Evolutionary conservation across 2,329 filamentous ascomycete species (phyloP).

Genomic region (Alternaria atra): DNA sequence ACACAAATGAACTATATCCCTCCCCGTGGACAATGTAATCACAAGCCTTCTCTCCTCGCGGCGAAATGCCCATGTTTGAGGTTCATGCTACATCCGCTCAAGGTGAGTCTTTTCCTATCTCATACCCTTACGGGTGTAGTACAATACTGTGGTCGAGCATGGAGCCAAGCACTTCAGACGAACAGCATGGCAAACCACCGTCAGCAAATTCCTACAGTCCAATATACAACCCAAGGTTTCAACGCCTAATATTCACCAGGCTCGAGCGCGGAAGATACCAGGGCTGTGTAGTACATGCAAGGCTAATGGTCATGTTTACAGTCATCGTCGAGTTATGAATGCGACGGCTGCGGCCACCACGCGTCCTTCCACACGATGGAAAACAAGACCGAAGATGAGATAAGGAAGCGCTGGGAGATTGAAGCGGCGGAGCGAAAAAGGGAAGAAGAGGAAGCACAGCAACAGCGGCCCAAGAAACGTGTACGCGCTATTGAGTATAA

Average conservation of each 20-base stretch:
- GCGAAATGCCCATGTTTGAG: constrained; percentile 62
- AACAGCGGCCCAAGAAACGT: constrained; percentile 38
- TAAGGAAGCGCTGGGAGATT: constrained; percentile 56
- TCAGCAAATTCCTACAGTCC: too few relatives aligned
- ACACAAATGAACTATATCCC: constrained; percentile 61
- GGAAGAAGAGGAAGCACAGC: constrained; percentile 14
- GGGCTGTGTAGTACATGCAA: too few relatives aligned
- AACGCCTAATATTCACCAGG: too few relatives aligned
- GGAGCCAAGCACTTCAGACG: too few relatives aligned
- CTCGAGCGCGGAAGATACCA: too few relatives aligned
- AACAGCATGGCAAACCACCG: too few relatives aligned
- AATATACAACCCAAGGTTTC: too few relatives aligned
- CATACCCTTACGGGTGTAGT: too few relatives aligned
- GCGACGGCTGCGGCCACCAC: constrained; percentile 65
- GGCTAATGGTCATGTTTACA: constrained; percentile 16
- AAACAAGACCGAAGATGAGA: constrained; percentile 59
- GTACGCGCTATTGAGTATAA: constrained; percentile 37
- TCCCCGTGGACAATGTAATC: constrained; percentile 61
- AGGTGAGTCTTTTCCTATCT: constrained; percentile 46
- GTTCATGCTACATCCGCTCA: constrained; percentile 67
- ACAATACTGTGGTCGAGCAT: too few relatives aligned
- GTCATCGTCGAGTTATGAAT: constrained; percentile 62
- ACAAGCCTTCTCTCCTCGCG: constrained; percentile 57
- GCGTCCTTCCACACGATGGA: constrained; percentile 64
- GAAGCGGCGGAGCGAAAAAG: constrained; percentile 46